Evolutionary conservation across 768 basidiomycete species (phyloP).

Genomic region (Collybia sp.): DNA sequence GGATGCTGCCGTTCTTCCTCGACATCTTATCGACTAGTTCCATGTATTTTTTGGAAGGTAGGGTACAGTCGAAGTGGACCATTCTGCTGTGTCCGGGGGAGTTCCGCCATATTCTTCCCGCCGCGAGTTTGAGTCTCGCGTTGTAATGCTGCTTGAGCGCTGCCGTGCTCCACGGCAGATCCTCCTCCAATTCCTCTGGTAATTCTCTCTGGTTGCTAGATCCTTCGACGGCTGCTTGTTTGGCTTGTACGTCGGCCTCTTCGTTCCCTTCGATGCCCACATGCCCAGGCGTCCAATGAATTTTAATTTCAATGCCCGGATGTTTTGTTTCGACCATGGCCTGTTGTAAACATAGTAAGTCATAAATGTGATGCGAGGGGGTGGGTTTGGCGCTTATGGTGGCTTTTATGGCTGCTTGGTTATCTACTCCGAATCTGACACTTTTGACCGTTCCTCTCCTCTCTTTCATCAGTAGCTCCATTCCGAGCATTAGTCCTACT

Average conservation of each 20-base stretch:
- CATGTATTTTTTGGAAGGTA: conserved; percentile 10
- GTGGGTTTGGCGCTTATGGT: background rate
- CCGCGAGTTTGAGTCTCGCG: conserved; percentile 7
- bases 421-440: conserved; percentile 12
- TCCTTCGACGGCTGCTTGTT: conserved; percentile 5
- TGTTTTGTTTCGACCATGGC: background rate
- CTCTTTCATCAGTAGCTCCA: conserved; percentile 6
- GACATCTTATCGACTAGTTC: conserved; percentile 5
- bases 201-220: background rate
- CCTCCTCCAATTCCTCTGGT: background rate
- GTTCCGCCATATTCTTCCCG: conserved; percentile 5
- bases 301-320: background rate
- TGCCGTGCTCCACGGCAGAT: conserved; percentile 3
- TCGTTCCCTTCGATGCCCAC: conserved; percentile 13
- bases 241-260: conserved; percentile 13
- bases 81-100: conserved; percentile 6
- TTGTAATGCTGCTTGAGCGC: conserved; percentile 7
- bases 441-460: background rate
- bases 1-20: conserved; percentile 12
- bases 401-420: conserved; percentile 12
- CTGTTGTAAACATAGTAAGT: background rate
- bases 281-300: conserved; percentile 16
- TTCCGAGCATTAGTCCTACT: conserved; percentile 10
- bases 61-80: conserved; percentile 3
- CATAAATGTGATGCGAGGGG: conserved; percentile 5